Evolutionary conservation across 2,329 filamentous ascomycete genomes (phyloP).

Genomic region (Raffaelea ambrosiae): DNA sequence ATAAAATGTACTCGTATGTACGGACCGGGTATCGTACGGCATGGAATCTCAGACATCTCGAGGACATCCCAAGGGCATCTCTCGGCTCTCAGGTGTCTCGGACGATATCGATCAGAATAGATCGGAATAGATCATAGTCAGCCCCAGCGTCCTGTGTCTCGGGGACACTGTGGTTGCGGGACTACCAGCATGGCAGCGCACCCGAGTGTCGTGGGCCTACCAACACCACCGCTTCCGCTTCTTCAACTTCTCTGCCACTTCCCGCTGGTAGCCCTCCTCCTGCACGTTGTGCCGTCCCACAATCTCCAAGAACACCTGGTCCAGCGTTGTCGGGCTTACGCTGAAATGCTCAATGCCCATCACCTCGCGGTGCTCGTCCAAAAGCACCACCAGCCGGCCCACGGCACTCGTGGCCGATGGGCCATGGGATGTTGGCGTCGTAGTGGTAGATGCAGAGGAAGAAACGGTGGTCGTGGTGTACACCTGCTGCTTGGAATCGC

Average conservation of each 20-base stretch:
- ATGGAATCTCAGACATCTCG: too few relatives aligned
- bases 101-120: too few relatives aligned
- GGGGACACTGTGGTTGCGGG: too few relatives aligned
- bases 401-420: constrained; percentile 40
- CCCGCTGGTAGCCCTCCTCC: constrained; percentile 54
- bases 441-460: neutral
- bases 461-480: neutral
- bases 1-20: too few relatives aligned
- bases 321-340: constrained; percentile 76
- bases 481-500: neutral
- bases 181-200: too few relatives aligned
- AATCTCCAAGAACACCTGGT: constrained; percentile 84
- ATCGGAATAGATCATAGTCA: too few relatives aligned
- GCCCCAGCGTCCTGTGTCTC: too few relatives aligned
- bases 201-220: too few relatives aligned
- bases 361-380: constrained; percentile 61
- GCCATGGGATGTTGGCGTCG: neutral
- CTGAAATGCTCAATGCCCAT: constrained; percentile 79
- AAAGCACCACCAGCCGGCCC: constrained; percentile 58
- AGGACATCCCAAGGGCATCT: neutral
- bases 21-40: too few relatives aligned
- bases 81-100: too few relatives aligned
- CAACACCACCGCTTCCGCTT: constrained; percentile 4
- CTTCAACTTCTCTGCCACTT: constrained; percentile 15
- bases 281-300: constrained; percentile 71